Evolutionary conservation across 139 green algal genomes (phyloP), one percentile per base, ranked within the genome.

Genomic region (Picochlorum sp.): DNA sequence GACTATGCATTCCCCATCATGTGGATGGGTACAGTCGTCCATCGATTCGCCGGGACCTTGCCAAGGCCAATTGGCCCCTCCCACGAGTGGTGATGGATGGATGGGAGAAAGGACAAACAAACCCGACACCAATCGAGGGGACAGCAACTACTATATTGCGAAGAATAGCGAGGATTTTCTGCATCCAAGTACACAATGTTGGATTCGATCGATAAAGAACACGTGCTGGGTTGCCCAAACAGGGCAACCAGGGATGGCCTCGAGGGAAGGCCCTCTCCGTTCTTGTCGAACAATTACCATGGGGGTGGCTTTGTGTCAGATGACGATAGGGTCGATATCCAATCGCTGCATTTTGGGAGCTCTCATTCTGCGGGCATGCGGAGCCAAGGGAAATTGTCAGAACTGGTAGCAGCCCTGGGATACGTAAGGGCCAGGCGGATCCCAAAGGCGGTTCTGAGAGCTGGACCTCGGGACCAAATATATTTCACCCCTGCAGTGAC

Each of bases 401-500:
- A 28, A 16, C 21, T 65, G 4, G 47, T 21, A 8, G n/a, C n/a
- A 21, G 47, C 47, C n/a, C 47, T 54, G 2, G 34, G 34, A 11
- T 41, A 41, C 8, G 34, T 41, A 41, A 41, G 34, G 34, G 34
- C 34, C 34, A 41, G 34, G 8, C 8, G 34, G 34, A 20, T 20
- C 47, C 71, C 71, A 4, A 37, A 63, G 21, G 32, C 56, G 15
- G 71, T 65, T 16, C 24, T 78, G 37, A 58, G 71, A 13, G 24
- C 59, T 3, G 71, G 71, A 6, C 57, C 64, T 2, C 65, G 71
- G 10, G 52, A 65, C 50, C 83, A 62, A 4, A 91, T 96, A 59
- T 98, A 90, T 69, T 83, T 90, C 55, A 81, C 94, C 44, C 88
- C 92, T 15, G 34, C 63, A 4, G 71, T 89, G 54, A 80, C 88